Conservation (phyloP, 192 early-diverging fungal genomes). For the Pilaira anomala region DNA sequence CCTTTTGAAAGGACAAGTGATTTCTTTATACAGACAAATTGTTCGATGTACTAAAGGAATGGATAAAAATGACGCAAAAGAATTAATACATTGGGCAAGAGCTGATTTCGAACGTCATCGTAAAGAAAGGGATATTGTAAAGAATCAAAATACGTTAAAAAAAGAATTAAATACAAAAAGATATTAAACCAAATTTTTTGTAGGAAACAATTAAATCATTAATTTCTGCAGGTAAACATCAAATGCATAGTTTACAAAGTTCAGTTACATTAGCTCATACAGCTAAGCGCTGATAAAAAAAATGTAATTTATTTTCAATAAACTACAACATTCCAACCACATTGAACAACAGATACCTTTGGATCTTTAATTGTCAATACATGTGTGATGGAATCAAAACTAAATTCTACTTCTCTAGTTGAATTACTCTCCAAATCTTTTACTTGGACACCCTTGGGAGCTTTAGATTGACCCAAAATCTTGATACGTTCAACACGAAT, state of each 20-base stretch:
- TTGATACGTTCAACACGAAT: constrained; percentile 46
- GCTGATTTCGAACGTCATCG: constrained; percentile 49
- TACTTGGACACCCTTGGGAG: neutral
- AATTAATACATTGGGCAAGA: constrained; percentile 42
- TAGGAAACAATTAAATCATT: constrained; percentile 35
- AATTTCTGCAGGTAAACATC: constrained; percentile 32
- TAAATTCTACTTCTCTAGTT: neutral
- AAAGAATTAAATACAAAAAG: no score
- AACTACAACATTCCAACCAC: constrained; percentile 19
- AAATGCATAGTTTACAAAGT: constrained; percentile 35
- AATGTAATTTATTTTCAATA: neutral
- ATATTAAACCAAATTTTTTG: no score
- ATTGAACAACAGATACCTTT: constrained; percentile 13
- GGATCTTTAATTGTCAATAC: constrained; percentile 18
- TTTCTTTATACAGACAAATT: constrained; percentile 35
- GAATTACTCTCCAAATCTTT: neutral
- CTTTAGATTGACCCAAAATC: constrained; percentile 30
- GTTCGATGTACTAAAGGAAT: constrained; percentile 34
- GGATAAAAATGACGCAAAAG: constrained; percentile 36
- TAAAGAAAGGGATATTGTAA: constrained; percentile 39
- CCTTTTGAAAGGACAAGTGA: constrained; percentile 24
- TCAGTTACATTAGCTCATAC: constrained; percentile 32
- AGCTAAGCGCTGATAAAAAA: no score
- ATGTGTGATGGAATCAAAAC: constrained; percentile 1
- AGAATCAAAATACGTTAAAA: neutral